Conservation (phyloP, 2,329 filamentous ascomycete species). For the Penicillium verrucosum region DNA sequence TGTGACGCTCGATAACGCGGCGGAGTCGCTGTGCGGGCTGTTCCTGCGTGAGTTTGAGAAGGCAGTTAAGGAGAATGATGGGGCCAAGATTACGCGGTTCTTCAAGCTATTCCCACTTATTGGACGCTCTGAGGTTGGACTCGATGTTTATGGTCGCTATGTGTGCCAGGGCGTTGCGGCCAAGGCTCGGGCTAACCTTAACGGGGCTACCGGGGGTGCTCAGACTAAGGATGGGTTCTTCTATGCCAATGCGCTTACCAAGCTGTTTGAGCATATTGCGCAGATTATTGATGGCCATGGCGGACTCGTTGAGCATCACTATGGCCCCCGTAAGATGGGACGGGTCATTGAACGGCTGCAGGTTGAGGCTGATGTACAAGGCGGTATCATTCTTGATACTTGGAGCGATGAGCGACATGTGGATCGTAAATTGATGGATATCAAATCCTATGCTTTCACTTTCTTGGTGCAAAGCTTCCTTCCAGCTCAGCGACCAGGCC, state of each 20-base stretch:
- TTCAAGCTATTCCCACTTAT: constrained; percentile 98
- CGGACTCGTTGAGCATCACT: constrained; percentile 86
- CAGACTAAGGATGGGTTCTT: constrained; percentile 76
- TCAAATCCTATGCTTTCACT: constrained; percentile 96
- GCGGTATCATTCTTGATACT: constrained; percentile 90
- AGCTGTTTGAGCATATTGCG: constrained; percentile 94
- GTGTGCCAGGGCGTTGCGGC: constrained; percentile 92
- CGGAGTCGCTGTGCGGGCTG: constrained; percentile 82
- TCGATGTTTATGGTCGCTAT: constrained; percentile 94
- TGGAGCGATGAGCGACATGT: constrained; percentile 88
- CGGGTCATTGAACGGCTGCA: constrained; percentile 90
- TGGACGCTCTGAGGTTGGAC: constrained; percentile 77
- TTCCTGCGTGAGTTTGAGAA: constrained; percentile 95
- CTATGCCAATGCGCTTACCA: constrained; percentile 85
- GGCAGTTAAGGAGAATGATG: constrained; percentile 81
- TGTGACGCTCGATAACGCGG: constrained; percentile 79
- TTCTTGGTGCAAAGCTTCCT: constrained; percentile 95
- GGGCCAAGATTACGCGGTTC: constrained; percentile 85
- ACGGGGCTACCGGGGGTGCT: constrained; percentile 59
- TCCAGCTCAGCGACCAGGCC: constrained; percentile 64
- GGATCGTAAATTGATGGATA: constrained; percentile 83
- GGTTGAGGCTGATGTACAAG: constrained; percentile 92
- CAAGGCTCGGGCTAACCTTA: constrained; percentile 75
- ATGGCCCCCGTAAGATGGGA: constrained; percentile 88
- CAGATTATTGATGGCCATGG: constrained; percentile 94